Evolutionary conservation across 768 basidiomycete species (phyloP), one percentile per base, ranked within the genome.

Genomic region (Phanerochaete sordida): DNA sequence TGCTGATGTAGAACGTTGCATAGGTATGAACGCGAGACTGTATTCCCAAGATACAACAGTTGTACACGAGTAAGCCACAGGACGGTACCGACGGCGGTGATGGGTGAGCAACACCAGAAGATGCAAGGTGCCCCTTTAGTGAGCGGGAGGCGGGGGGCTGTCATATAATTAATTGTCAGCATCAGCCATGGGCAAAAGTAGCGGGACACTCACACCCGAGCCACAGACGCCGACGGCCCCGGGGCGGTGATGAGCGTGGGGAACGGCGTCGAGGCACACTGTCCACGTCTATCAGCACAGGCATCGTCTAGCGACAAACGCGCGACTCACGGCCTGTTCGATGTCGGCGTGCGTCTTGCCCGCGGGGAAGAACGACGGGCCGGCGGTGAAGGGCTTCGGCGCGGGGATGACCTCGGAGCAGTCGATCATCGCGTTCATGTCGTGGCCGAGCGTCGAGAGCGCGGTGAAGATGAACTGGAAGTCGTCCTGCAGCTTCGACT

Each of bases 231-330:
- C 8, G 50, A 30, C 24, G 60, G 63, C n/a, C 63, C 63, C 19
- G 59, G 63, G 44, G 24, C 51, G 24, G 73, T 70, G 28, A 65
- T 55, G 48, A 76, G 70, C 12, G 64, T 68, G n/a, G 77, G 43
- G 65, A 69, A 69, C 23, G 68, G 63, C 0, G 60, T 63, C 15
- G 57, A 51, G 23, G 57, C 56, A 60, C 68, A 69, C 53, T 54
- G 23, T 8, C n/a, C 23, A 39, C 11, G 2, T 3, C 1, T 13
- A 13, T 35, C 33, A 35, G 33, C 33, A 35, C 33, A 35, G 13
- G 13, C 7, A 35, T 13, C 6, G 6, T 7, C 33, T 13, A 35
- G 33, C 13, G 33, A 13, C 6, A 35, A 35, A 35, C 33, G 33
- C 6, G 33, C 33, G n/a, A 62, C 66, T 35, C 51, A 67, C 59